These are phyloP conservation scores for Saccharum spontaneum DNA, from an alignment of 176 grass and related monocot genomes.

Conservation along the genomic window DNA sequence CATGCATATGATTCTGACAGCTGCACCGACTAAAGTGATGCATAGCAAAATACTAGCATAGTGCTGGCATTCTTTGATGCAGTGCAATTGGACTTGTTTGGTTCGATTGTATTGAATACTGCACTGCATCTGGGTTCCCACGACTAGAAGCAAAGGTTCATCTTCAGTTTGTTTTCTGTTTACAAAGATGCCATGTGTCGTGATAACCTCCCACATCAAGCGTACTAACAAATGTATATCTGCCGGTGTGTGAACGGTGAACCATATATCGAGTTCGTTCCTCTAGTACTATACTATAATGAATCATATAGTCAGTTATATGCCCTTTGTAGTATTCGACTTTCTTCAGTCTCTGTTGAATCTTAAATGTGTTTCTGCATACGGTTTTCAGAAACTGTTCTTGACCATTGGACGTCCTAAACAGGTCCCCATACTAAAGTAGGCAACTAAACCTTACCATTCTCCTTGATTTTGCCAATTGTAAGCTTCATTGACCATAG, in stretches of 20 bases:
- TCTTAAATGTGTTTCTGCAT: not conserved
- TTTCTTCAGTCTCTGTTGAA: not conserved
- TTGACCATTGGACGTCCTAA: not conserved
- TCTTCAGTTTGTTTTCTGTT: constrained; percentile 25
- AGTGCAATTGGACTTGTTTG: constrained; percentile 4
- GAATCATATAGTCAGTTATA: not conserved
- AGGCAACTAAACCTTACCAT: not conserved
- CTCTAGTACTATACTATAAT: not conserved
- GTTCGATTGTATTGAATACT: constrained; percentile 3
- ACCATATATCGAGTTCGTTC: not conserved
- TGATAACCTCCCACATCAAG: constrained; percentile 23
- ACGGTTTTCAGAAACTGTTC: not conserved
- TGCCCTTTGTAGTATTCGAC: not conserved
- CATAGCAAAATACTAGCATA: not conserved
- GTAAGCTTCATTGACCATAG: not conserved
- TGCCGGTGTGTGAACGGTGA: constrained; percentile 8
- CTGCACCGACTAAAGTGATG: constrained; percentile 37
- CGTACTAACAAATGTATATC: not conserved
- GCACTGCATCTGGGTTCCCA: not conserved
- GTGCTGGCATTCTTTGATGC: not conserved
- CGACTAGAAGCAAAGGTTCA: constrained; percentile 20
- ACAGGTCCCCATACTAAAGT: constrained; percentile 7
- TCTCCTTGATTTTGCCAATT: not conserved
- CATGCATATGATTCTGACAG: constrained; percentile 37
- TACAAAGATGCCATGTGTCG: constrained; percentile 50